Evolutionary conservation across 176 grass and related monocot species (phyloP).

Genomic region (Triticum turgidum): DNA sequence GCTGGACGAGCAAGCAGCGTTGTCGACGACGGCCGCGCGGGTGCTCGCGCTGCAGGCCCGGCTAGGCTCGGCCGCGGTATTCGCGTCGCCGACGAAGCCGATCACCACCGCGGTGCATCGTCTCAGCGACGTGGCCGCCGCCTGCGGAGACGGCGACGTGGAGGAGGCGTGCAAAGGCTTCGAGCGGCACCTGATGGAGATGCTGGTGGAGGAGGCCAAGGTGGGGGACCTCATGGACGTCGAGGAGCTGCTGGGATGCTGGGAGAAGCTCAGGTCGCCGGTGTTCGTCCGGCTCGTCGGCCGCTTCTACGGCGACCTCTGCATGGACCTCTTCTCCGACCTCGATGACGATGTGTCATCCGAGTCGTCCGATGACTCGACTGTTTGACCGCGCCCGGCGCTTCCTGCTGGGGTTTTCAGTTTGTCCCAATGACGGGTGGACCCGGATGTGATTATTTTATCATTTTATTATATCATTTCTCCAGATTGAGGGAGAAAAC

Average conservation of each 20-base stretch:
- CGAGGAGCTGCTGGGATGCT: no score
- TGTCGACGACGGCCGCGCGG: no score
- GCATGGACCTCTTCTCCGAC: constrained; percentile 66
- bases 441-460: neutral
- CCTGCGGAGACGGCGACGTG: constrained; percentile 4
- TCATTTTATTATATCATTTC: neutral
- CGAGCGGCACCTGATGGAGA: constrained; percentile 79
- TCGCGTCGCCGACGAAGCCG: no score
- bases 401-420: neutral
- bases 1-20: neutral
- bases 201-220: constrained; percentile 78
- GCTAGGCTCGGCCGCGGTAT: no score
- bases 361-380: neutral
- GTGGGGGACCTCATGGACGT: constrained; percentile 44
- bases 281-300: constrained; percentile 68
- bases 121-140: neutral
- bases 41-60: no score
- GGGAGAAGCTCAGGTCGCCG: neutral
- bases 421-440: neutral
- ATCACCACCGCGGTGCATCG: neutral
- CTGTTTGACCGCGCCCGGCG: neutral
- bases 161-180: constrained; percentile 68
- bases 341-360: constrained; percentile 8
- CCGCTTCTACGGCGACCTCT: constrained; percentile 81
- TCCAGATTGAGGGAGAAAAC: neutral